These are phyloP conservation scores for Scheffersomyces spartinae DNA, from an alignment of 805 yeast genomes.

Conservation along the genomic window DNA sequence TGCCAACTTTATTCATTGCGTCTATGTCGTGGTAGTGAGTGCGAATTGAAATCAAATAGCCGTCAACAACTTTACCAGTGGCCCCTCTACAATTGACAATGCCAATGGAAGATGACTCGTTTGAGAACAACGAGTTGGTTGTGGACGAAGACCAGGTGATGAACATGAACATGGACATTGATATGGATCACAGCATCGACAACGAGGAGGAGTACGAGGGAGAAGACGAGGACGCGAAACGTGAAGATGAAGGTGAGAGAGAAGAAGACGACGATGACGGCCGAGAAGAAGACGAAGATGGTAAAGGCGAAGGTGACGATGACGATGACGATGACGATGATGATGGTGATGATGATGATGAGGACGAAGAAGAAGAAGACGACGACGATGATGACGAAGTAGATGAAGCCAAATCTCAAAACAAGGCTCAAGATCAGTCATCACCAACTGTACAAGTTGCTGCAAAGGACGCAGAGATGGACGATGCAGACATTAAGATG, in stretches of 20 bases:
- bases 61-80: no score
- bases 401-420: no score
- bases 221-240: conserved; percentile 9
- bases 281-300: conserved; percentile 12
- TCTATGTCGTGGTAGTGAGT: no score
- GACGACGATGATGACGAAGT: conserved; percentile 10
- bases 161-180: conserved; percentile 2
- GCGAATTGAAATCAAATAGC: no score
- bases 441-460: no score
- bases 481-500: conserved; percentile 3
- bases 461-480: conserved; percentile 8
- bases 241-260: conserved; percentile 3
- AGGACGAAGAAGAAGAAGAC: conserved; percentile 9
- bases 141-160: no score
- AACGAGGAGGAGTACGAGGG: conserved; percentile 9
- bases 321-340: conserved; percentile 14
- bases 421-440: no score
- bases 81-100: no score
- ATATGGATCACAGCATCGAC: conserved; percentile 3
- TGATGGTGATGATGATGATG: conserved; percentile 8
- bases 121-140: no score
- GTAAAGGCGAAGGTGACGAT: conserved; percentile 8
- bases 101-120: no score
- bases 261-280: conserved; percentile 6
- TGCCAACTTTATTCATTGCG: no score